phyloP scores from a whole-genome alignment of 192 early-diverging fungal species.

The Rhizophagus clarus region DNA sequence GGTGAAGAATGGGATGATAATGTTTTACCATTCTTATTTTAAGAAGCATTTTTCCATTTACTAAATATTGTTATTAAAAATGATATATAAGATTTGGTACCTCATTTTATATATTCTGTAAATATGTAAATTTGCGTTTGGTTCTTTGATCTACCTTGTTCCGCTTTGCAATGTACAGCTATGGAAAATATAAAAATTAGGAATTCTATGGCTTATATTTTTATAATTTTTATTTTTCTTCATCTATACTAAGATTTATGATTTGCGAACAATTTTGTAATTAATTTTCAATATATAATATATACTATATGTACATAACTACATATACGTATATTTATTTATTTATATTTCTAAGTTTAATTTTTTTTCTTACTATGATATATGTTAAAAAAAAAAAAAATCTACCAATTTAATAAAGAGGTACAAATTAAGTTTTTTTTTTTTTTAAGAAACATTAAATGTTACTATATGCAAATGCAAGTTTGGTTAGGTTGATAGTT shows the following conservation, averaged over 20 bases:
- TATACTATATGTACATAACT: no score
- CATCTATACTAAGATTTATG: neutral
- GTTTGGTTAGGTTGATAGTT: neutral
- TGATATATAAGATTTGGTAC: neutral
- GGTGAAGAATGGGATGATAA: constrained; percentile 32
- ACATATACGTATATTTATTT: no score
- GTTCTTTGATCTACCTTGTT: neutral
- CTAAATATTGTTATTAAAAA: neutral
- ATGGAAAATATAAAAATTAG: neutral
- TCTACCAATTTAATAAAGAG: neutral
- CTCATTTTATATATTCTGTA: neutral
- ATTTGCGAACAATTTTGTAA: neutral
- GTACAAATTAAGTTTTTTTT: neutral
- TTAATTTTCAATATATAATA: neutral
- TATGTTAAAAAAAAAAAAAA: neutral
- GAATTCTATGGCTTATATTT: neutral
- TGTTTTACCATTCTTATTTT: constrained; percentile 31
- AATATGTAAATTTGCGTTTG: neutral
- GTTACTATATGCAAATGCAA: neutral
- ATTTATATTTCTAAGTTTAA: no score
- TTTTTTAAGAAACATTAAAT: neutral
- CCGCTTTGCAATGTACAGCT: neutral
- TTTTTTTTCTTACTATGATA: neutral
- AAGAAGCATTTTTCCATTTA: neutral
- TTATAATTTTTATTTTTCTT: neutral